These are phyloP conservation scores for Sindora glabra DNA, from an alignment of 306 rosid genomes.

Conservation along the genomic window DNA sequence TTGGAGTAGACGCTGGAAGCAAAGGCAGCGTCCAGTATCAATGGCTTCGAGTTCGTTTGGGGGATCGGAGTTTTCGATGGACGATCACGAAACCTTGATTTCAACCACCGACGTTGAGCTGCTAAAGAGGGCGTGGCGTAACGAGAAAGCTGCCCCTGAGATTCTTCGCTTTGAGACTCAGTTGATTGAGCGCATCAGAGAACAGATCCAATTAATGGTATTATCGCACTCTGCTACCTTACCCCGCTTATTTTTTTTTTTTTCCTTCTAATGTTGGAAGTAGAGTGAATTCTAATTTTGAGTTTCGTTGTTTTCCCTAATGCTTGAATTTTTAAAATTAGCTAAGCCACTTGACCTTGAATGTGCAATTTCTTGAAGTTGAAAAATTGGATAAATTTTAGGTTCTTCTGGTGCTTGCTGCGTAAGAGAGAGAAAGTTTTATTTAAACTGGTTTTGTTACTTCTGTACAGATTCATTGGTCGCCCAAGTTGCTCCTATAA, in stretches of 20 bases:
- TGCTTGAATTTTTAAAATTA: neutral
- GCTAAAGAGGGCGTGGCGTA: slow-evolving; percentile 55
- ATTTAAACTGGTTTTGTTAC: neutral
- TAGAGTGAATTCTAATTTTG: neutral
- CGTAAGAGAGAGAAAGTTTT: neutral
- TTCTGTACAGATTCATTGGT: neutral
- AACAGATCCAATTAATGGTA: slow-evolving; percentile 71
- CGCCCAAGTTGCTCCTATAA: neutral
- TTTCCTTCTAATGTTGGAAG: neutral
- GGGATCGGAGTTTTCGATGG: slow-evolving; percentile 17
- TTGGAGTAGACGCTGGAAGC: neutral
- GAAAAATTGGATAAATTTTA: neutral
- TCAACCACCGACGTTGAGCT: slow-evolving; percentile 40
- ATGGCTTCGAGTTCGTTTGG: slow-evolving; percentile 43
- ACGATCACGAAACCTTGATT: slow-evolving; percentile 31
- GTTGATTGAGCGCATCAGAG: slow-evolving; percentile 47
- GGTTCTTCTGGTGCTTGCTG: too few species aligned
- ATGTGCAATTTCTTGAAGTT: neutral
- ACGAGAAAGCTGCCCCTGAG: slow-evolving; percentile 55
- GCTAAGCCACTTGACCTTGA: neutral
- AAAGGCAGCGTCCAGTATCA: neutral
- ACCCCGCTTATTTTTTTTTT: neutral
- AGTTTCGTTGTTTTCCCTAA: neutral
- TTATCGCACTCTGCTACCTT: neutral
- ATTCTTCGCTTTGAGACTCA: slow-evolving; percentile 54